phyloP scores from a whole-genome alignment of 1,139 yeast species.

The Hanseniaspora uvarum region DNA sequence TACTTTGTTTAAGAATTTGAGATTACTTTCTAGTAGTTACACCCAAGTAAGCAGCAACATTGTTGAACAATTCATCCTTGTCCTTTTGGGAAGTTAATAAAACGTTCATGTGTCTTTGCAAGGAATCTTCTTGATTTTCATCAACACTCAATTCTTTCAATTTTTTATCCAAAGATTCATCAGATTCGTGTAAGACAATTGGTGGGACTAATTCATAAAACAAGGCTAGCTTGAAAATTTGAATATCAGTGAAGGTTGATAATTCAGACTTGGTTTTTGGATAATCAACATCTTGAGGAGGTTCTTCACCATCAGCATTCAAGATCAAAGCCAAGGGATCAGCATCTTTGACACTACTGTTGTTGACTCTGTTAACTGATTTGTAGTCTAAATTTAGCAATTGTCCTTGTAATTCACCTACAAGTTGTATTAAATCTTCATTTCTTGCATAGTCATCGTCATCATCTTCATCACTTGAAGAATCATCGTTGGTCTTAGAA shows the following conservation, averaged over 20 bases:
- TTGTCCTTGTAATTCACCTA: conserved; percentile 82
- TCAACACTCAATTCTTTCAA: conserved; percentile 30
- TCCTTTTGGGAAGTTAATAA: conserved; percentile 35
- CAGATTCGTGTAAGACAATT: conserved; percentile 38
- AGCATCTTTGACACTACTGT: conserved; percentile 35
- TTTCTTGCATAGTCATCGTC: conserved; percentile 58
- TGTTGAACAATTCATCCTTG: conserved; percentile 46
- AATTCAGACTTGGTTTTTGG: conserved; percentile 56
- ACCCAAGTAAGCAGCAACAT: conserved; percentile 61
- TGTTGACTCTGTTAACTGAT: conserved; percentile 48
- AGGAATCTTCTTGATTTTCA: conserved; percentile 24
- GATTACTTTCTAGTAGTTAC: conserved; percentile 45
- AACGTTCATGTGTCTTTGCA: conserved; percentile 30
- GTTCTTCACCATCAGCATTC: conserved; percentile 65
- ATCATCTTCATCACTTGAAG: conserved; percentile 32
- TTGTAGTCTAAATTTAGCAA: conserved; percentile 62
- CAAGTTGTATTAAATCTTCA: conserved; percentile 74
- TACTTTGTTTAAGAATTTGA: background rate
- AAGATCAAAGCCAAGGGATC: conserved; percentile 47
- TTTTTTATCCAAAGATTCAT: conserved; percentile 41
- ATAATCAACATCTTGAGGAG: conserved; percentile 38
- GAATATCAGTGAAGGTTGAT: conserved; percentile 36
- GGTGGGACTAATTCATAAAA: conserved; percentile 62
- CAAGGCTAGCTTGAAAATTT: conserved; percentile 46
- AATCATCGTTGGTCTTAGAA: conserved; percentile 18